A percentile compares a stretch with the other conserved stretches of the same genome.
phyloP scores from a whole-genome alignment of 495 filamentous ascomycete species.

The Beverwykella pulmonaria region DNA sequence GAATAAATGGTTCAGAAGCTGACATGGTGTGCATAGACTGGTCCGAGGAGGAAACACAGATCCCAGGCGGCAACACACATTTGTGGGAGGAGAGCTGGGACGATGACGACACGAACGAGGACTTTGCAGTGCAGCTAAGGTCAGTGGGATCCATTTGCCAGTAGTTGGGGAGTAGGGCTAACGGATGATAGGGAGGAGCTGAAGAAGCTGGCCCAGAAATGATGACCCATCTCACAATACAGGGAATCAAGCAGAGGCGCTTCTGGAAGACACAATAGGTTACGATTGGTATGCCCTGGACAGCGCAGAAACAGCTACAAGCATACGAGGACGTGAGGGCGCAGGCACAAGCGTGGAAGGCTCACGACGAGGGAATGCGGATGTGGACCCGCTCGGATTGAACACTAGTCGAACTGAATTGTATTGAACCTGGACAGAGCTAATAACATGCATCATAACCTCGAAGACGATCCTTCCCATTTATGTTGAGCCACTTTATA shows the following conservation, averaged over 20 bases:
- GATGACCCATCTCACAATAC: constrained; percentile 45
- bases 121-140: constrained; percentile 95
- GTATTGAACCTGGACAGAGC: constrained; percentile 11
- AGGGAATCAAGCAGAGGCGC: neutral
- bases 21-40: constrained; percentile 64
- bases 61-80: constrained; percentile 71
- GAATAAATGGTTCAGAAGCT: neutral
- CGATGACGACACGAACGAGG: constrained; percentile 95
- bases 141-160: constrained; percentile 49
- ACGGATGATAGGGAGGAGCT: constrained; percentile 74
- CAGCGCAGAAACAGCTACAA: neutral
- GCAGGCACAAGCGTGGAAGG: neutral
- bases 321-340: neutral
- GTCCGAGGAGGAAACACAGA: constrained; percentile 82
- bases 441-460: constrained; percentile 37
- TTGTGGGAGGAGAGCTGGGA: constrained; percentile 99
- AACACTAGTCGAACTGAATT: neutral
- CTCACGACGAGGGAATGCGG: too few species aligned
- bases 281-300: neutral
- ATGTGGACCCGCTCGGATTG: neutral
- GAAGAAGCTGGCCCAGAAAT: constrained; percentile 83
- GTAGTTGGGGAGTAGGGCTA: constrained; percentile 9
- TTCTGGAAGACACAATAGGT: neutral
- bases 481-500: constrained; percentile 30
- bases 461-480: constrained; percentile 30